Conservation (phyloP, 2,329 filamentous ascomycete species). For the Immersiporthe knoxdaviesiana region DNA sequence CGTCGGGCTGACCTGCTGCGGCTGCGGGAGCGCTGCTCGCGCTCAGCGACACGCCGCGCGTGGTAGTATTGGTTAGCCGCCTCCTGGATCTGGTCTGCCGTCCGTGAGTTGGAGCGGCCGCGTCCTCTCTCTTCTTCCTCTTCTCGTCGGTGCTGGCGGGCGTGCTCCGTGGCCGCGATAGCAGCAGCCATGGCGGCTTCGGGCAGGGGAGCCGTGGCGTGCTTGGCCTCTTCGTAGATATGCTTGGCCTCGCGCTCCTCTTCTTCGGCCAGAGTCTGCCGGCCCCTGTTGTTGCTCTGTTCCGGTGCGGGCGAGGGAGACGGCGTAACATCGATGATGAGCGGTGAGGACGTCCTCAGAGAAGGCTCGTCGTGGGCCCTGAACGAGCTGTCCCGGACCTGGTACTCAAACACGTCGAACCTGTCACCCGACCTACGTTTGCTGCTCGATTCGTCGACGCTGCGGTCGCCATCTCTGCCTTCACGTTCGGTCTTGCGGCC, state of each 20-base stretch:
- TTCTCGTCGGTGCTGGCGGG: conserved; percentile 39
- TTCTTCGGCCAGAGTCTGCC: conserved; percentile 54
- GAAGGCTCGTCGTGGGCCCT: conserved; percentile 37
- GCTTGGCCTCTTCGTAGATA: conserved; percentile 50
- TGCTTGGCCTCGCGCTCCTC: conserved; percentile 49
- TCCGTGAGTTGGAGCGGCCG: conserved; percentile 35
- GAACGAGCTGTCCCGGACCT: conserved; percentile 57
- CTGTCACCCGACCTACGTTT: conserved; percentile 37
- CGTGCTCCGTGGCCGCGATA: conserved; percentile 45
- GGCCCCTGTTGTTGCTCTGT: conserved; percentile 46
- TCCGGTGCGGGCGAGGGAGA: conserved; percentile 22
- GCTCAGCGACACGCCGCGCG: conserved; percentile 56
- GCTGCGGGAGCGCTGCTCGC: conserved; percentile 58
- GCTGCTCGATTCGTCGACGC: conserved; percentile 33
- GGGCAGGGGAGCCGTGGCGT: conserved; percentile 53
- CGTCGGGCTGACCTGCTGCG: conserved; percentile 51
- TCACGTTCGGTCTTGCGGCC: background rate
- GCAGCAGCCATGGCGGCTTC: conserved; percentile 53
- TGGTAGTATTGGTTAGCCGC: conserved; percentile 63
- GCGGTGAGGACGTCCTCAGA: conserved; percentile 20
- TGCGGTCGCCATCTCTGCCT: conserved; percentile 38
- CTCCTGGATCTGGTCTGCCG: conserved; percentile 54
- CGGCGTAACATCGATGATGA: conserved; percentile 29
- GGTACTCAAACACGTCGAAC: conserved; percentile 63
- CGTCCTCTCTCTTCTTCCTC: conserved; percentile 34